A percentile compares a stretch with the other conserved stretches of the same genome.
phyloP scores from a whole-genome alignment of 345 rosid species.

The Eucalyptus pauciflora region DNA sequence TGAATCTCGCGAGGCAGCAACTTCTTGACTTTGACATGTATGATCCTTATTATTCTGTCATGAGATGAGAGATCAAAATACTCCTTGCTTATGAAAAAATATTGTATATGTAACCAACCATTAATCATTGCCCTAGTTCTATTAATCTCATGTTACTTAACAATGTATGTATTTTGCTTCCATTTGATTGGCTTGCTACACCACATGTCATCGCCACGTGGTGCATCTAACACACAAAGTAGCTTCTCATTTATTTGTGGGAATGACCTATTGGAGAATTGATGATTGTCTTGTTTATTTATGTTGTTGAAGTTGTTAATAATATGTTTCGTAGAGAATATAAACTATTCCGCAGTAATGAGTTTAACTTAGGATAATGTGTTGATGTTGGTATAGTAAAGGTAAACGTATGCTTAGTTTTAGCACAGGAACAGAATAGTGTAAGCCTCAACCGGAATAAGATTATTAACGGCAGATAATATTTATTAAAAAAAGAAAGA shows the following conservation, averaged over 20 bases:
- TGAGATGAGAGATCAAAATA: background rate
- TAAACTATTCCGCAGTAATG: background rate
- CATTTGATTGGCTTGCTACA: background rate
- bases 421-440: background rate
- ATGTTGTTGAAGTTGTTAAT: background rate
- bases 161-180: background rate
- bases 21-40: background rate
- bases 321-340: background rate
- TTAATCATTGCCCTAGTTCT: background rate
- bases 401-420: background rate
- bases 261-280: background rate
- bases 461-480: background rate
- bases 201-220: background rate
- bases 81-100: background rate
- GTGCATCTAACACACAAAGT: background rate
- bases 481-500: no score
- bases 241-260: background rate
- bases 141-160: background rate
- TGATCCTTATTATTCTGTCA: background rate
- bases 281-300: background rate
- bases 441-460: background rate
- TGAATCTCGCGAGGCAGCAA: background rate
- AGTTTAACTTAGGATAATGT: background rate
- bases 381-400: background rate
- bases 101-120: background rate